phyloP scores from a whole-genome alignment of 2,329 filamentous ascomycete genomes.

The Aspergillus eucalypticola region DNA sequence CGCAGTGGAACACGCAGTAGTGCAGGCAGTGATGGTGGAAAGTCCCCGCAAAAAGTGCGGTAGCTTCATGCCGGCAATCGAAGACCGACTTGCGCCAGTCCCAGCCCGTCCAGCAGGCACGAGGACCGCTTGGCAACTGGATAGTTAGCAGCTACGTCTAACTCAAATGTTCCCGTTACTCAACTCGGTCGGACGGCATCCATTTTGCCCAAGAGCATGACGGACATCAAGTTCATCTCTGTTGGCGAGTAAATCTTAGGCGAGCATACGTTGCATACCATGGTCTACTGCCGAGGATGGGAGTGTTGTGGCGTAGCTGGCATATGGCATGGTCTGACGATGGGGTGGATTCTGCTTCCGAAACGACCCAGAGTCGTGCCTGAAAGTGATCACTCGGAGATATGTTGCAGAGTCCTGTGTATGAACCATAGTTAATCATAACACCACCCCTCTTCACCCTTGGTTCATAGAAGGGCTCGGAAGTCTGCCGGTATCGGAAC shows the following conservation, averaged over 20 bases:
- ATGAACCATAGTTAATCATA: neutral
- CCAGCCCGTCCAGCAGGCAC: neutral
- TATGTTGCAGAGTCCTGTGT: neutral
- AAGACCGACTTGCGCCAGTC: neutral
- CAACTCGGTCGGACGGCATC: neutral
- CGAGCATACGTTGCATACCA: neutral
- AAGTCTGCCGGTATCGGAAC: neutral
- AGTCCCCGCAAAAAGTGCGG: conserved; percentile 9
- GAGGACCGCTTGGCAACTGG: neutral
- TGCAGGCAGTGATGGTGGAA: neutral
- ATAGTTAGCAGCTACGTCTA: neutral
- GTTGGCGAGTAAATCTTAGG: neutral
- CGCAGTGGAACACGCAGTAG: neutral
- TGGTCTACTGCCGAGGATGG: neutral
- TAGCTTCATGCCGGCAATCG: conserved; percentile 7
- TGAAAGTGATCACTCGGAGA: neutral
- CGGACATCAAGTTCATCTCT: neutral
- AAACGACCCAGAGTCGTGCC: neutral
- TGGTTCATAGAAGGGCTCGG: neutral
- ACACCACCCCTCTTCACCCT: too few relatives aligned
- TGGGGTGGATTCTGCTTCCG: neutral
- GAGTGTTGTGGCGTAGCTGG: neutral
- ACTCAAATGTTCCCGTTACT: neutral
- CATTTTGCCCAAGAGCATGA: neutral
- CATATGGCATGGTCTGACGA: neutral